These are phyloP conservation scores for Triangularia verruculosa DNA, from an alignment of 2,329 filamentous ascomycete genomes.

Conservation along the genomic window DNA sequence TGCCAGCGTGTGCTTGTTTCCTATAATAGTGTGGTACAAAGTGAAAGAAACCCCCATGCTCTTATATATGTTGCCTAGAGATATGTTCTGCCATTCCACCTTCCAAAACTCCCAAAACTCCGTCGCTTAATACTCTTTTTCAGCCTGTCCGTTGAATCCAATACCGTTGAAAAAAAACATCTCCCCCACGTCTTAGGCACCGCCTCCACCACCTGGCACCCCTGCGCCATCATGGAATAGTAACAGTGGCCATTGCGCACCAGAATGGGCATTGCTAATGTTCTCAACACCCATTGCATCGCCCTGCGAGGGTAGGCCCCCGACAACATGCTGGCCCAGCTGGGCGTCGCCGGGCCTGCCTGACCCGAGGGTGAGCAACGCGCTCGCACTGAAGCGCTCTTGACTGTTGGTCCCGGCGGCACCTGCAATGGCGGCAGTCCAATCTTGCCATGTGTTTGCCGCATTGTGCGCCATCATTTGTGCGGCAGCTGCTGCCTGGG, in stretches of 20 bases:
- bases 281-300: conserved; percentile 11
- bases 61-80: background rate
- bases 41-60: background rate
- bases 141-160: background rate
- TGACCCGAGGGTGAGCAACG: conserved; percentile 46
- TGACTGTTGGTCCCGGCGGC: conserved; percentile 35
- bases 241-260: conserved; percentile 28
- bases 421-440: conserved; percentile 47
- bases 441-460: conserved; percentile 53
- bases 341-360: conserved; percentile 25
- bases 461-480: conserved; percentile 22
- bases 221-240: conserved; percentile 25
- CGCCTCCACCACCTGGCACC: background rate
- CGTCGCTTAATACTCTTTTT: background rate
- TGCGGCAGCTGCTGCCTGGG: conserved; percentile 1
- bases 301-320: conserved; percentile 13
- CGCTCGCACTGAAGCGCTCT: conserved; percentile 48
- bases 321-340: conserved; percentile 19
- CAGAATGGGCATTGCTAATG: conserved; percentile 15
- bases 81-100: background rate
- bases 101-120: background rate
- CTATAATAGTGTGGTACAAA: background rate
- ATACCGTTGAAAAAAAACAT: background rate
- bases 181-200: background rate
- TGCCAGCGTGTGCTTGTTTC: background rate